A percentile compares a stretch with the other conserved stretches of the same genome.
Evolutionary conservation across 1,284 basidiomycete genomes (phyloP).

Genomic region (Moesziomyces antarcticus): DNA sequence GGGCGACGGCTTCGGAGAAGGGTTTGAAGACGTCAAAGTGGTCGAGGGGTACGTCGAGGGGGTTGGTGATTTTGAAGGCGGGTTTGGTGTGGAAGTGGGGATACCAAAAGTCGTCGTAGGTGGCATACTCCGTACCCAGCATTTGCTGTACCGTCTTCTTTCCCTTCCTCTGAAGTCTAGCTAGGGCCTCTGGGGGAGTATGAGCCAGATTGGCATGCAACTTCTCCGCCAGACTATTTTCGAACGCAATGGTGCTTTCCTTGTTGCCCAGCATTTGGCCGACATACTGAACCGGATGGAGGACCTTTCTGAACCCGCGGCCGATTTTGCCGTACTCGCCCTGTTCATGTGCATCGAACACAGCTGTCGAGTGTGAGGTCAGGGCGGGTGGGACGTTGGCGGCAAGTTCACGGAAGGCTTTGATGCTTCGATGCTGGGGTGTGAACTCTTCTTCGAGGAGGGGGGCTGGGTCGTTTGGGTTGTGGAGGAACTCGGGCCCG

Average conservation of each 20-base stretch:
- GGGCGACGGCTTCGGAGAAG: conserved; percentile 15
- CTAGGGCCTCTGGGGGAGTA: not conserved
- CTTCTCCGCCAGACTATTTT: conserved; percentile 14
- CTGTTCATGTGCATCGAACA: not conserved
- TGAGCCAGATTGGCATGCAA: not conserved
- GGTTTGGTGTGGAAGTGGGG: not conserved
- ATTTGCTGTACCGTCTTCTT: not conserved
- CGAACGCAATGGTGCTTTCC: conserved; percentile 7
- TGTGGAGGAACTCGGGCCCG: conserved; percentile 1
- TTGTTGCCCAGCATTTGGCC: conserved; percentile 9
- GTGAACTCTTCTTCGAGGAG: not conserved
- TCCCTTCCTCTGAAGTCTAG: not conserved
- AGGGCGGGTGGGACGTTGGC: conserved; percentile 7
- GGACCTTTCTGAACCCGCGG: not conserved
- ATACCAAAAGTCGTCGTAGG: conserved; percentile 14
- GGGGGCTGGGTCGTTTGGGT: conserved; percentile 2
- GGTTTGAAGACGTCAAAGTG: conserved; percentile 10
- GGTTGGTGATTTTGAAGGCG: conserved; percentile 10
- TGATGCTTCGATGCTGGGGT: not conserved
- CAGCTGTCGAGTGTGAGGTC: not conserved
- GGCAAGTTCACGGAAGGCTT: conserved; percentile 6
- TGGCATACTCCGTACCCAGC: not conserved
- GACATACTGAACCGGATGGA: conserved; percentile 32
- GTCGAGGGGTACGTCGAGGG: conserved; percentile 9
- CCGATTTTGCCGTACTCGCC: not conserved